Percentiles rank a stretch among this genome's conserved stretches.
Conservation (phyloP, 1,139 yeast species). For the Scheffersomyces titani region DNA sequence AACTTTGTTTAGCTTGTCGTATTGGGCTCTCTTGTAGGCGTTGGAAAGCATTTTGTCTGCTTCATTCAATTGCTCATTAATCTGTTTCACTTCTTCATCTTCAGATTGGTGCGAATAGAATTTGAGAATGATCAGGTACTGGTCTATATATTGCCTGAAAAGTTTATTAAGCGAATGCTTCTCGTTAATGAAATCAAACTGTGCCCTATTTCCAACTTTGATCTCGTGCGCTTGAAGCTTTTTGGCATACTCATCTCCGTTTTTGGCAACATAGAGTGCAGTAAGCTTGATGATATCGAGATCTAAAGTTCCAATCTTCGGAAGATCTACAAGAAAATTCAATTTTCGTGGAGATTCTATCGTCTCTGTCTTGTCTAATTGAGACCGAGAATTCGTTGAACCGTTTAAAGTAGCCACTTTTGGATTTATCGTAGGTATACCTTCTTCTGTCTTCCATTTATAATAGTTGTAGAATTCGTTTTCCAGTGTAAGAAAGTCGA, state of each 20-base stretch:
- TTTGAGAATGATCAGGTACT: slow-evolving; percentile 49
- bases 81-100: slow-evolving; percentile 5
- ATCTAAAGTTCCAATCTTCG: slow-evolving; percentile 64
- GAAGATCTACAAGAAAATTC: slow-evolving; percentile 49
- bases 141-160: slow-evolving; percentile 54
- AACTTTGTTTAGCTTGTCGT: slow-evolving; percentile 37
- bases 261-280: slow-evolving; percentile 65
- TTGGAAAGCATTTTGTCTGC: slow-evolving; percentile 40
- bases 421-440: slow-evolving; percentile 10
- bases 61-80: slow-evolving; percentile 15
- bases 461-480: slow-evolving; percentile 65
- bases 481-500: slow-evolving; percentile 57
- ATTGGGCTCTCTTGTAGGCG: slow-evolving; percentile 62
- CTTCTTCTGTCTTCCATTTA: slow-evolving; percentile 31
- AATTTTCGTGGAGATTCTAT: slow-evolving; percentile 35
- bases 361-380: not conserved
- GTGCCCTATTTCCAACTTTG: slow-evolving; percentile 43
- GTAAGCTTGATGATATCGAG: slow-evolving; percentile 68
- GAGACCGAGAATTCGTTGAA: slow-evolving; percentile 9
- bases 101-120: slow-evolving; percentile 11
- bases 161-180: slow-evolving; percentile 61
- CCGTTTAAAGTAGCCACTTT: slow-evolving; percentile 13
- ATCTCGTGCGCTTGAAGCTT: slow-evolving; percentile 39
- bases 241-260: slow-evolving; percentile 50
- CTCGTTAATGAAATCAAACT: slow-evolving; percentile 67